Base-by-base conservation (phyloP, 148 eudicot species). In the Persicaria maculosa region DNA sequence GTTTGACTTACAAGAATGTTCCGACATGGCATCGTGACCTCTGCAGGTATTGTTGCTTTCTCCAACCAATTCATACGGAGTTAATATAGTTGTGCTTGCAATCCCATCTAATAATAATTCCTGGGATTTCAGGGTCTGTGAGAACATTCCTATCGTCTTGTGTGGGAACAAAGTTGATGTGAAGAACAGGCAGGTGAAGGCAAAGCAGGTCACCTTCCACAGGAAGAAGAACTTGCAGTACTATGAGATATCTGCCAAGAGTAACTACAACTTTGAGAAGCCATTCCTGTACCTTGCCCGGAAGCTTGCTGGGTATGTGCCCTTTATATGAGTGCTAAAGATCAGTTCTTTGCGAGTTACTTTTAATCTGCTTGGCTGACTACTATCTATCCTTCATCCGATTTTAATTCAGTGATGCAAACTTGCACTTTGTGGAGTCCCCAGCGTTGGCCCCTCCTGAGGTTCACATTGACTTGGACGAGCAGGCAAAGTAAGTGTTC, bases 1-100 rank as follows among this genome's bases (percentile, higher is more conserved):
- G 89, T 11, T 84, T 88, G 89, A 88, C 91, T 4, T 85, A 85
- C 83, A 88, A 88, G 83, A 88, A 88, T 73, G 89, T 88, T 47
- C 89, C 91, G n/a, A 88, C 87, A 62, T 88, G 91, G 91, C 91
- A 86, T 55, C 77, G 91, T 19, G 91, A 86, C 73, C 75, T 78
- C n/a, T 83, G 86, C 86, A 83, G 86, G 86, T 83, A 58, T 57
- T 5, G 4, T 47, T 53, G 57, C 57, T 2, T 12, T 2, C 17
- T 15, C 57, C 9, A 16, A 53, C 57, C n/a, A n/a, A 8, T 48
- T 2, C 52, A 53, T 7, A 53, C 57, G 14, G 4, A 4, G n/a
- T 53, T 4, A 4, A 12, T 53, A 53, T 15, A 14, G 7, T 17
- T 14, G n/a, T 15, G n/a, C 9, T 17, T 53, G 2, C n/a, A 17